Conservation (phyloP, 441 rosid genomes). For the Syzygium syzygioides region DNA sequence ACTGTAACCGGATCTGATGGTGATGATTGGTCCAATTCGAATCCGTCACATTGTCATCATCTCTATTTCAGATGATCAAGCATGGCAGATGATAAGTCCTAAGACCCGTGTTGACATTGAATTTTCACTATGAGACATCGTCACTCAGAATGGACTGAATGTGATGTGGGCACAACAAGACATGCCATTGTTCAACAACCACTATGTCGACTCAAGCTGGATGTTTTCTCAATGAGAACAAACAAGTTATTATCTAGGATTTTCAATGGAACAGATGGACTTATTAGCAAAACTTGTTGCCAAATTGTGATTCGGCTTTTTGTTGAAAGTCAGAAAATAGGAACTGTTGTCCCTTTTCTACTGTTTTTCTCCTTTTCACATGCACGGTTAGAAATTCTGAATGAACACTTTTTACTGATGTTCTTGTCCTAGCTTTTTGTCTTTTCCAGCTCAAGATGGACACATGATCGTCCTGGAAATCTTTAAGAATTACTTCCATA, state of each 20-base stretch:
- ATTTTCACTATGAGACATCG: not conserved
- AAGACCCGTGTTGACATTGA: not conserved
- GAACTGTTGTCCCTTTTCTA: not conserved
- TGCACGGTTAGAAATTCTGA: not conserved
- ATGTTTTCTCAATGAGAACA: not conserved
- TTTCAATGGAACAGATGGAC: not conserved
- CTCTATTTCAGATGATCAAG: not conserved
- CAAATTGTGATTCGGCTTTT: not conserved
- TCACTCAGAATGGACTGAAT: not conserved
- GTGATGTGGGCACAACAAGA: not conserved
- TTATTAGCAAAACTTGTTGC: not conserved
- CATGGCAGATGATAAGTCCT: not conserved
- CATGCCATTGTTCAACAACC: not conserved
- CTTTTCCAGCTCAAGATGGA: not conserved
- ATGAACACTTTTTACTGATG: not conserved
- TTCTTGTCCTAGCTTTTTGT: not conserved
- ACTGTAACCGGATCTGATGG: not conserved
- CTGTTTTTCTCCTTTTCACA: not conserved
- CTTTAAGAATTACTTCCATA: not conserved
- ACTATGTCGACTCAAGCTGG: not conserved
- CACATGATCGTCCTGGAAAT: not conserved
- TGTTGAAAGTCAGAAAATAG: not conserved
- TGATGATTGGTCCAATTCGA: not conserved
- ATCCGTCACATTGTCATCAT: not conserved
- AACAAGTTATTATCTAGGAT: not conserved